phyloP scores from a whole-genome alignment of 75 land plant species.

The Isoetes taiwanensis region DNA sequence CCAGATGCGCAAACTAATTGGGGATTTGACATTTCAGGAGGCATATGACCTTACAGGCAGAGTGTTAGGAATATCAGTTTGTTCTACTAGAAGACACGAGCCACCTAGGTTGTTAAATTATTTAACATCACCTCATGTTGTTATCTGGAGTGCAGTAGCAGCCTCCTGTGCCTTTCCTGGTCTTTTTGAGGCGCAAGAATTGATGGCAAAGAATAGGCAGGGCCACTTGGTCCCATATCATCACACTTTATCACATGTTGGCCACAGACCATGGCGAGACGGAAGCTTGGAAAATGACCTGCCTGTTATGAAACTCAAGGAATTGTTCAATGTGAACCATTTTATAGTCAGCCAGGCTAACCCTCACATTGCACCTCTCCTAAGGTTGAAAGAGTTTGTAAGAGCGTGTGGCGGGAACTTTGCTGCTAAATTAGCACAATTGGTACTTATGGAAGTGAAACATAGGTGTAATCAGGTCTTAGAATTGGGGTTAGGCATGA shows the following conservation, averaged over 20 bases:
- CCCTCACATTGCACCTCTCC: constrained; percentile 85
- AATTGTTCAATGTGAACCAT: constrained; percentile 98
- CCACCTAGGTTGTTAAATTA: constrained; percentile 94
- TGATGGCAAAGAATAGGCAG: constrained; percentile 92
- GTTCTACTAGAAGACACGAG: constrained; percentile 90
- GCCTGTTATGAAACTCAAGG: constrained; percentile 98
- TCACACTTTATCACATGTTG: constrained; percentile 64
- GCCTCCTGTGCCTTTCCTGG: constrained; percentile 99
- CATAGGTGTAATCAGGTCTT: constrained; percentile 88
- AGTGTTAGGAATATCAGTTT: constrained; percentile 86
- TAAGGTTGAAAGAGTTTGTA: constrained; percentile 76
- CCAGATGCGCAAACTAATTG: constrained; percentile 62
- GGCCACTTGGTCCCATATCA: constrained; percentile 95
- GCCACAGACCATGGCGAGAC: constrained; percentile 88
- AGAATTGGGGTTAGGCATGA: constrained; percentile 79
- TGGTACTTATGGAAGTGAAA: constrained; percentile 95
- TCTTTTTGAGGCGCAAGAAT: constrained; percentile 95
- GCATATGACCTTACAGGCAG: constrained; percentile 96
- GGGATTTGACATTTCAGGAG: constrained; percentile 94
- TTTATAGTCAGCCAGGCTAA: constrained; percentile 99
- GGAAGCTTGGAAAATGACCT: constrained; percentile 95
- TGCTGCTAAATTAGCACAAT: constrained; percentile 96
- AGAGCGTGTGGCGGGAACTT: constrained; percentile 92
- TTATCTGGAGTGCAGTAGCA: constrained; percentile 99
- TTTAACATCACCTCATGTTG: constrained; percentile 97